phyloP scores from a whole-genome alignment of 768 basidiomycete species.

The Mycena filopes region DNA sequence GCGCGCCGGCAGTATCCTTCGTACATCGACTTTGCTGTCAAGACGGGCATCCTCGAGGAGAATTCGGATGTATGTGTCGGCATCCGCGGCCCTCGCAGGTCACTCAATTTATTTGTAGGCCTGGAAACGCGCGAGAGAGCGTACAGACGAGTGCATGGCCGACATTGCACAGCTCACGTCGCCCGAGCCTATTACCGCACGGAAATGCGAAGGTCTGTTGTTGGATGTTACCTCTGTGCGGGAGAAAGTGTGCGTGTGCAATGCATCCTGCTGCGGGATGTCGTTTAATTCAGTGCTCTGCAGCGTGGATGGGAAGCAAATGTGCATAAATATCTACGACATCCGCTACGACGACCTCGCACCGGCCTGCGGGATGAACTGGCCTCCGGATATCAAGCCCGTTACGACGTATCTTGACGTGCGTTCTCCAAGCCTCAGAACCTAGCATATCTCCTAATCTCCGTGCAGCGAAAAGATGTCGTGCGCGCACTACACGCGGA shows the following conservation, averaged over 20 bases:
- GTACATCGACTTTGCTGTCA: constrained; percentile 87
- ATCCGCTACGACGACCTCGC: constrained; percentile 85
- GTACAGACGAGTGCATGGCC: constrained; percentile 69
- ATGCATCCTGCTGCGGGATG: not conserved
- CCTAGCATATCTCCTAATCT: constrained; percentile 7
- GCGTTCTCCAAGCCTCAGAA: constrained; percentile 45
- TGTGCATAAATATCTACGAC: constrained; percentile 96
- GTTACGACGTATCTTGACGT: constrained; percentile 86
- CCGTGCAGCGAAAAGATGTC: constrained; percentile 79
- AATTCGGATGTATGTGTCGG: constrained; percentile 67
- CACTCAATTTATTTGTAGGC: constrained; percentile 49
- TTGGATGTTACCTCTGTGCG: constrained; percentile 53
- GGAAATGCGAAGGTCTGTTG: constrained; percentile 70
- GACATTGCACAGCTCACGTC: constrained; percentile 56
- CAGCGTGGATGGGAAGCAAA: constrained; percentile 74
- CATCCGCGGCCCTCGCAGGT: constrained; percentile 11
- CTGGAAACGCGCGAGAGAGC: constrained; percentile 68
- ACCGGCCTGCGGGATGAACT: constrained; percentile 97
- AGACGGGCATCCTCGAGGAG: constrained; percentile 80
- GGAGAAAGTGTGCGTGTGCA: constrained; percentile 48
- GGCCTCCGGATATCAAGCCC: constrained; percentile 88
- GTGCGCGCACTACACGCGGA: constrained; percentile 84
- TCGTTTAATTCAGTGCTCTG: constrained; percentile 1
- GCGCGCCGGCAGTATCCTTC: constrained; percentile 87
- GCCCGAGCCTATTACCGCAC: constrained; percentile 63